Evolutionary conservation across 1,284 basidiomycete species (phyloP).

Genomic region (Malassezia caprae): DNA sequence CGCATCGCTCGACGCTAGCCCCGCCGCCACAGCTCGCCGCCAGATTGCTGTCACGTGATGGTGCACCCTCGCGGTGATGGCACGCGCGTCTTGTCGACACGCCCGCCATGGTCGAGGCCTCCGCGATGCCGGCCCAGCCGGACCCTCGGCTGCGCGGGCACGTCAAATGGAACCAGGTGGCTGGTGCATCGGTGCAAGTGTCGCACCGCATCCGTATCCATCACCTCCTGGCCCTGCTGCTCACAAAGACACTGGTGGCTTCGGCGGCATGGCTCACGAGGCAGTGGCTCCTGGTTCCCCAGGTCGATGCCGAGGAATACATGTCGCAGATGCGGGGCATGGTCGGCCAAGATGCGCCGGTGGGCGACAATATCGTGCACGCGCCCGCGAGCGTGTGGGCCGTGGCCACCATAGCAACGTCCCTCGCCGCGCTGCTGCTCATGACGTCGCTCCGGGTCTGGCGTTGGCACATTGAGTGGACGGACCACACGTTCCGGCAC

Average conservation of each 20-base stretch:
- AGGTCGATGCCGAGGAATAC: slow-evolving; percentile 21
- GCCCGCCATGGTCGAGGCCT: background rate
- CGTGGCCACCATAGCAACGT: slow-evolving; percentile 28
- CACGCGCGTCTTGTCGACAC: background rate
- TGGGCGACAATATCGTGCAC: background rate
- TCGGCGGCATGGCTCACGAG: slow-evolving; percentile 37
- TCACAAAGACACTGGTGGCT: slow-evolving; percentile 44
- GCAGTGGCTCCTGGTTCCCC: slow-evolving; percentile 37
- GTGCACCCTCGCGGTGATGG: background rate
- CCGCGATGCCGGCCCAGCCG: background rate
- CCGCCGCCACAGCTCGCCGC: background rate
- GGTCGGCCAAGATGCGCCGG: background rate
- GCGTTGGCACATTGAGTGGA: slow-evolving; percentile 32
- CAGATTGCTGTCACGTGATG: background rate
- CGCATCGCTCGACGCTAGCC: background rate
- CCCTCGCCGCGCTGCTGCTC: slow-evolving; percentile 32
- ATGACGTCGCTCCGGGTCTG: slow-evolving; percentile 33
- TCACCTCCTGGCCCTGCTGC: slow-evolving; percentile 37
- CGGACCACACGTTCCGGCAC: slow-evolving; percentile 21
- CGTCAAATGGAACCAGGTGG: slow-evolving; percentile 14
- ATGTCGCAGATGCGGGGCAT: slow-evolving; percentile 7
- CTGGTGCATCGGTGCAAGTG: background rate
- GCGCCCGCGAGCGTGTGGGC: slow-evolving; percentile 31
- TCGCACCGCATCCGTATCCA: slow-evolving; percentile 35
- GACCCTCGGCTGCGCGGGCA: slow-evolving; percentile 20